phyloP scores from a whole-genome alignment of 805 yeast species.

The Phaffomyces antillensis region DNA sequence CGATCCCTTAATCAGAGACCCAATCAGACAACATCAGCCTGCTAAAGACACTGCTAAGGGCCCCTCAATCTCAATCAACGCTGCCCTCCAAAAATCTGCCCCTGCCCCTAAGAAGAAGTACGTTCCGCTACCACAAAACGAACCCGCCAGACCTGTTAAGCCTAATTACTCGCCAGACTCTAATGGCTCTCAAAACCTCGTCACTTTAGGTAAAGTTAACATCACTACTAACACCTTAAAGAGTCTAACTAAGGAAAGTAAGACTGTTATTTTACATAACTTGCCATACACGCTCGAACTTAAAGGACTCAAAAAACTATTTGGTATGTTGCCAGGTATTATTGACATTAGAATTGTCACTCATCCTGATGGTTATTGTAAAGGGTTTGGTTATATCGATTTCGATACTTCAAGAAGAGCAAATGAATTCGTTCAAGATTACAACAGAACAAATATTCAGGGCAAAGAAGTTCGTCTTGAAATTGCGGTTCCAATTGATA shows the following conservation, averaged over 20 bases:
- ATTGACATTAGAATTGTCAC: background rate
- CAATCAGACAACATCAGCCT: background rate
- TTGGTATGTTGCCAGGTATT: background rate
- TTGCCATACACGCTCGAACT: background rate
- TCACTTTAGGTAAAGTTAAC: background rate
- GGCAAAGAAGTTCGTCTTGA: background rate
- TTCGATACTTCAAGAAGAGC: background rate
- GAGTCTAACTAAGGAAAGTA: background rate
- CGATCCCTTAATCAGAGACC: background rate
- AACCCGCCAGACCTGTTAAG: background rate
- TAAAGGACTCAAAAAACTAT: background rate
- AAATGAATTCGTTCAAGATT: constrained; percentile 1
- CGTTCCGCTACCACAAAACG: background rate
- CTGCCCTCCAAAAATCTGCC: background rate
- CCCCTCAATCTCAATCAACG: background rate
- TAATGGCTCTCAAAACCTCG: background rate
- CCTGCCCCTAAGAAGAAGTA: background rate
- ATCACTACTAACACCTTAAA: background rate
- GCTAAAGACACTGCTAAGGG: background rate
- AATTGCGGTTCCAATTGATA: background rate
- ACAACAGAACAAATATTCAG: background rate
- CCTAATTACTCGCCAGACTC: background rate
- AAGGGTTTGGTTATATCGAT: constrained; percentile 2
- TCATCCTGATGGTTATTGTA: background rate
- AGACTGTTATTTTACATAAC: background rate